Conservation (phyloP, 2,329 filamentous ascomycete species). For the Gnomoniopsis smithogilvyi region DNA sequence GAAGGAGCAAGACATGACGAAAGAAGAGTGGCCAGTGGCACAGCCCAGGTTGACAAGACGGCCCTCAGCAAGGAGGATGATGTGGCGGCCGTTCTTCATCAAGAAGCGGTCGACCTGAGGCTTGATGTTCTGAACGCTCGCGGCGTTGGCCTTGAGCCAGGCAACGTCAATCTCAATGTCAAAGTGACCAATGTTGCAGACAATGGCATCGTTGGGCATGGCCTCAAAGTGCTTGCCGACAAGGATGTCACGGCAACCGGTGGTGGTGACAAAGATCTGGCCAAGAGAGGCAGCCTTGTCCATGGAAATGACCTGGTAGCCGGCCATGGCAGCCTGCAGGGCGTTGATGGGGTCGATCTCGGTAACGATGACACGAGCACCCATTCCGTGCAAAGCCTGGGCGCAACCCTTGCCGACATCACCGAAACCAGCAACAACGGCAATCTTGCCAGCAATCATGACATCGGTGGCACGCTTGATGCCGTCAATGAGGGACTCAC, state of each 20-base stretch:
- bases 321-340: constrained; percentile 95
- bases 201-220: constrained; percentile 97
- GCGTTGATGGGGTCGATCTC: constrained; percentile 99
- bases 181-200: constrained; percentile 99
- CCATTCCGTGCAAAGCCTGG: constrained; percentile 93
- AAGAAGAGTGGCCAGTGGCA: constrained; percentile 97
- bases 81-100: constrained; percentile 90
- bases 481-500: constrained; percentile 96
- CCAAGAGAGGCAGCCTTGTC: constrained; percentile 85
- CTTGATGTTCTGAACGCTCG: constrained; percentile 97
- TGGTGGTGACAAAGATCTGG: constrained; percentile 99
- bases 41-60: constrained; percentile 99
- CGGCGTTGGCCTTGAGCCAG: constrained; percentile 97
- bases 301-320: constrained; percentile 95
- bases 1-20: constrained; percentile 99
- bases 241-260: constrained; percentile 97
- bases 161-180: constrained; percentile 99
- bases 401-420: constrained; percentile 99
- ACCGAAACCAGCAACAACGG: constrained; percentile 96
- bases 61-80: constrained; percentile 97
- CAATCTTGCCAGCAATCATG: constrained; percentile 99
- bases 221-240: constrained; percentile 86
- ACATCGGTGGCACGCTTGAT: constrained; percentile 99
- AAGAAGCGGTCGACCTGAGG: constrained; percentile 98
- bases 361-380: constrained; percentile 92